A percentile compares a stretch with the other conserved stretches of the same genome.
Evolutionary conservation across 441 rosid species (phyloP).

Genomic region (Pelargonium australe): DNA sequence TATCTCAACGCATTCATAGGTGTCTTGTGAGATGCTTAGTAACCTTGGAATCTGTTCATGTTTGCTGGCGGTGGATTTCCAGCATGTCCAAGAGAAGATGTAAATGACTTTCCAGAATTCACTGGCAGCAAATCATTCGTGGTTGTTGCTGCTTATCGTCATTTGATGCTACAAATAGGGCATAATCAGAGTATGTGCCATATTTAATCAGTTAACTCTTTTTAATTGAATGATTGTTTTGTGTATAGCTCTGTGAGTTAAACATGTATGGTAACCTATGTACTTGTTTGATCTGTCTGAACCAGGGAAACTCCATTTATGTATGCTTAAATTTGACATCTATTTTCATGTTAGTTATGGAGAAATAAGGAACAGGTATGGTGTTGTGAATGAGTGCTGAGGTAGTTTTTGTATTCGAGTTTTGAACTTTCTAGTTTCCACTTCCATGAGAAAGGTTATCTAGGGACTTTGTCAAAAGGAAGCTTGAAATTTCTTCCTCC

Average conservation of each 20-base stretch:
- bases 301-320: background rate
- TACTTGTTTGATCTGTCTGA: background rate
- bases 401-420: background rate
- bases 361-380: background rate
- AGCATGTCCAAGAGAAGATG: slow-evolving; percentile 77
- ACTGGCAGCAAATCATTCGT: slow-evolving; percentile 70
- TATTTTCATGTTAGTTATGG: background rate
- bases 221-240: too few species aligned
- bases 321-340: background rate
- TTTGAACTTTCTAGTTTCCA: background rate
- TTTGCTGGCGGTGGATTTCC: slow-evolving; percentile 27
- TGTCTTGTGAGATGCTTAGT: slow-evolving; percentile 88
- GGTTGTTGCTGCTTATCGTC: slow-evolving; percentile 76
- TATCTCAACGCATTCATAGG: slow-evolving; percentile 76
- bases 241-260: background rate
- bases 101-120: slow-evolving; percentile 44
- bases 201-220: background rate
- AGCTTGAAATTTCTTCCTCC: background rate
- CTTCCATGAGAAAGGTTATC: background rate
- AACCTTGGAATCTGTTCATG: slow-evolving; percentile 16
- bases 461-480: background rate
- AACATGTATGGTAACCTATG: too few species aligned
- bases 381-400: background rate
- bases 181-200: slow-evolving; percentile 27
- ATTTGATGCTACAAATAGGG: slow-evolving; percentile 74